Base-by-base conservation (phyloP, 257 asterid genomes). In the Prunella vulgaris region DNA sequence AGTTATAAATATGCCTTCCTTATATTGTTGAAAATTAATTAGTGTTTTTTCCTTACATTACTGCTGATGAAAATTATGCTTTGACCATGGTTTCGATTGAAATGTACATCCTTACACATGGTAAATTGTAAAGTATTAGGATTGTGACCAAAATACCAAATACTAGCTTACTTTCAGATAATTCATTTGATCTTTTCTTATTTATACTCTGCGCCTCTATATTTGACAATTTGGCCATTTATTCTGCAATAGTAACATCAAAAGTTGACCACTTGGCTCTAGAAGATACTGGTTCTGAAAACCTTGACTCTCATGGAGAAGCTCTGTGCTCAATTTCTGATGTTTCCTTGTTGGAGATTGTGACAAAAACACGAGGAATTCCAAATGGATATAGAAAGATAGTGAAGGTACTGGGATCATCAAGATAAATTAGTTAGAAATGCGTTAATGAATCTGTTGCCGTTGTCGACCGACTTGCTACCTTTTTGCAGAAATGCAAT, bases 381-480 rank as follows among this genome's bases (percentile, higher is more conserved):
- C 96, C 96, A 75, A 86, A 87, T 84, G 96, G 97, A 69, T 90
- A 93, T 84, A 87, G 81, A 66, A 93, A 93, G 82, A 84, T 93
- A 57, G 75, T 93, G 79, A 93, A 90, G 96, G 99, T 88, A 69
- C 18, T 54, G 56, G 51, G 67, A 38, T 66, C 68, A 58, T 64
- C 58, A 66, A 58, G 70, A 28, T 71, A 48, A 38, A 69, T 32
- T 64, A 62, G 40, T 46, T 69, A 32, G 46, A 5, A 38, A 33
- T 74, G 59, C 20, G 30, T 54, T 53, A 49, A 20, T 65, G 37
- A 30, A 18, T 30, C 46, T 68, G 44, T 61, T 53, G 3, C 48
- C 69, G 64, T 40, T 56, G 54, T 68, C 57, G 65, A 66, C n/a
- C 59, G 56, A 63, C 77, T 7, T 76, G 30, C 35, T 74, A 44